These are phyloP conservation scores for Carex kokanica DNA, from an alignment of 176 grass and related monocot species.

Conservation along the genomic window DNA sequence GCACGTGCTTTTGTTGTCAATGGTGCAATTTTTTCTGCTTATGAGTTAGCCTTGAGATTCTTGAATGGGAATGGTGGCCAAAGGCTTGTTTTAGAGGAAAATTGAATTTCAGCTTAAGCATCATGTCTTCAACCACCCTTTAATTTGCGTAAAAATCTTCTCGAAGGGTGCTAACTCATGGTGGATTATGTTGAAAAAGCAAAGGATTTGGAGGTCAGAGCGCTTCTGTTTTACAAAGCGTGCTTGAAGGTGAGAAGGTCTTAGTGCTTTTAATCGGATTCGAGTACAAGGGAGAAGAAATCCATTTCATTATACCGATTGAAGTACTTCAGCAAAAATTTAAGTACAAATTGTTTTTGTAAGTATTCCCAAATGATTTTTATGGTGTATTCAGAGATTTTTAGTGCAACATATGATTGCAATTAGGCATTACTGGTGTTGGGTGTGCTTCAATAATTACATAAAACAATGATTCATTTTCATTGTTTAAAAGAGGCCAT, in stretches of 20 bases:
- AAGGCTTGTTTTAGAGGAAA: constrained; percentile 58
- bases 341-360: neutral
- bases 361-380: neutral
- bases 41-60: constrained; percentile 77
- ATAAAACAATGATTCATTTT: neutral
- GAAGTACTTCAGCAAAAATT: neutral
- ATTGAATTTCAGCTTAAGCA: constrained; percentile 31
- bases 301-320: neutral
- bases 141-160: neutral
- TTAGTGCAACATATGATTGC: neutral
- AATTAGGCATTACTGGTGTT: neutral
- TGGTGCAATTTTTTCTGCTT: constrained; percentile 89
- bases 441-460: neutral
- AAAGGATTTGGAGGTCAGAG: neutral
- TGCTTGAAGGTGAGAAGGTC: neutral
- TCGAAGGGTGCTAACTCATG: neutral
- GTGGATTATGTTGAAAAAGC: neutral
- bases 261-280: neutral
- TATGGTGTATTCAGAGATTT: neutral
- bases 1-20: constrained; percentile 85
- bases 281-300: neutral
- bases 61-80: constrained; percentile 35
- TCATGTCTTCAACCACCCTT: neutral
- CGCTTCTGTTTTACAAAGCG: neutral
- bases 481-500: neutral